These are phyloP conservation scores for Zymoseptoria ardabiliae DNA, from an alignment of 2,329 filamentous ascomycete genomes.

Conservation along the genomic window DNA sequence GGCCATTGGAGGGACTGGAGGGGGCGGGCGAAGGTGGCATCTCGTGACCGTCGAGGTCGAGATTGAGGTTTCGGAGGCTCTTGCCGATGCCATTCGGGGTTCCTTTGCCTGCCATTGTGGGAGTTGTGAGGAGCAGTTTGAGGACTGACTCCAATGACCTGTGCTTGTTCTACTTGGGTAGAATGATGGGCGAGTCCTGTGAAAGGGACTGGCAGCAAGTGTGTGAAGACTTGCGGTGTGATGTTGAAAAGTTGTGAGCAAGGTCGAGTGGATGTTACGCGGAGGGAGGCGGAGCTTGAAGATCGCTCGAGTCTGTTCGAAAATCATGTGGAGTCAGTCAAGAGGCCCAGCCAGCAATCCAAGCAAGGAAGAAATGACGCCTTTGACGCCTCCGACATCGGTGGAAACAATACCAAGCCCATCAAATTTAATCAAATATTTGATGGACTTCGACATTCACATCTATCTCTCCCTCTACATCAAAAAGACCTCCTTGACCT, in stretches of 20 bases:
- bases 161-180: constrained; percentile 18
- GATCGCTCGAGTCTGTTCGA: no score
- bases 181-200: constrained; percentile 22
- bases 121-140: constrained; percentile 19
- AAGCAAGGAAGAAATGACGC: neutral
- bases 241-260: neutral
- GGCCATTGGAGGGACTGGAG: constrained; percentile 77
- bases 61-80: constrained; percentile 41
- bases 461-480: constrained; percentile 5
- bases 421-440: neutral
- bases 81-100: constrained; percentile 33
- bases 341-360: neutral
- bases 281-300: neutral
- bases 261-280: neutral
- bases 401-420: neutral
- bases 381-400: neutral
- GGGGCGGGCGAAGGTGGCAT: constrained; percentile 87
- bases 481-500: constrained; percentile 28
- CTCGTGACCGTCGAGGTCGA: constrained; percentile 72
- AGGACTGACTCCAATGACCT: constrained; percentile 26
- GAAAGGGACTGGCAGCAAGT: neutral
- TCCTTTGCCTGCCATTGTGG: constrained; percentile 23
- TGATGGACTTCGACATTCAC: neutral
- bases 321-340: no score
- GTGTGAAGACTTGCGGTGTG: neutral